Evolutionary conservation across 768 basidiomycete genomes (phyloP).

Genomic region (Rhizopogon vinicolor): DNA sequence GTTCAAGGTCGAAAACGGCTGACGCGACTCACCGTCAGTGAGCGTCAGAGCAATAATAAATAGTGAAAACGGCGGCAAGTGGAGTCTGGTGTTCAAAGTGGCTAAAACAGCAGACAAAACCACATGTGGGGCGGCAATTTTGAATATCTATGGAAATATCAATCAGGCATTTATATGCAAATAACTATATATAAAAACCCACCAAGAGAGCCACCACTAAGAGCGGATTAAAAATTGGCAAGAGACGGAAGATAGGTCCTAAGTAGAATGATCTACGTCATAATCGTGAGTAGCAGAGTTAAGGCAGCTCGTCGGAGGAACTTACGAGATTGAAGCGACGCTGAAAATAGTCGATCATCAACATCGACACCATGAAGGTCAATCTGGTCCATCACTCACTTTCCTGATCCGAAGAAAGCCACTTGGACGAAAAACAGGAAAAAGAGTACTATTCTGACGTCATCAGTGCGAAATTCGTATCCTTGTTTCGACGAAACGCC

Average conservation of each 20-base stretch:
- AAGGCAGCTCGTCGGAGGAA: slow-evolving; percentile 6
- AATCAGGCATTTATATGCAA: slow-evolving; percentile 3
- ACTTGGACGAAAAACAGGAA: slow-evolving; percentile 87
- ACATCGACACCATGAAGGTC: background rate
- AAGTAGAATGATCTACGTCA: slow-evolving; percentile 70
- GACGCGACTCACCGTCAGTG: slow-evolving; percentile 49
- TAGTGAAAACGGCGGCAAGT: slow-evolving; percentile 74
- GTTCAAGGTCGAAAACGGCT: slow-evolving; percentile 7
- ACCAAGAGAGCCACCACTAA: slow-evolving; percentile 74
- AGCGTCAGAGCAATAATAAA: slow-evolving; percentile 74
- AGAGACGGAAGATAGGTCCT: slow-evolving; percentile 83
- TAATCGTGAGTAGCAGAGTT: background rate
- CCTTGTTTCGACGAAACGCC: slow-evolving; percentile 6
- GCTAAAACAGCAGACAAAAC: slow-evolving; percentile 69
- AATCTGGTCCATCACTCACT: slow-evolving; percentile 40
- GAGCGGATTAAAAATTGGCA: slow-evolving; percentile 84
- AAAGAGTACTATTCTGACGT: slow-evolving; percentile 71
- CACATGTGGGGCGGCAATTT: slow-evolving; percentile 77
- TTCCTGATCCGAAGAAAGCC: slow-evolving; percentile 83
- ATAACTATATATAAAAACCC: slow-evolving; percentile 7
- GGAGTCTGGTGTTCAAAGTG: slow-evolving; percentile 59
- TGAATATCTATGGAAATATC: slow-evolving; percentile 53
- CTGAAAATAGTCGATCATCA: slow-evolving; percentile 29
- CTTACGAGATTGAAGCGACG: slow-evolving; percentile 80
- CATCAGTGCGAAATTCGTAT: slow-evolving; percentile 52